Conservation (phyloP, 140 eudicot genomes). For the Ambrosia hybrid region DNA sequence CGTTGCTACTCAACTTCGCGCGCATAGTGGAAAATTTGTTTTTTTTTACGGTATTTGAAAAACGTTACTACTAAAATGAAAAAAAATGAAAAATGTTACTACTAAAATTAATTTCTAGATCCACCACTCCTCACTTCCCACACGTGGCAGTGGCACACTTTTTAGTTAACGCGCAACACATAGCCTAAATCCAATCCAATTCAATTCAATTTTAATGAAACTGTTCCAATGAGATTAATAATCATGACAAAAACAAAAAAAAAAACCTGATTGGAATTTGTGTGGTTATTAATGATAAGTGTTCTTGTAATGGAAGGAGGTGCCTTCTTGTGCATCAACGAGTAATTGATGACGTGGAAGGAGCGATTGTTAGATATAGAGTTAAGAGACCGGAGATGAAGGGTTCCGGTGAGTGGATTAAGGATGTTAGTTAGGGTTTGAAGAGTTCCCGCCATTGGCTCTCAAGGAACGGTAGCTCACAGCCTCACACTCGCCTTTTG, state of each 20-base stretch:
- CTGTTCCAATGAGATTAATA: background rate
- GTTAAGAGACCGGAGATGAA: slow-evolving; percentile 22
- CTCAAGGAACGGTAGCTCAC: slow-evolving; percentile 22
- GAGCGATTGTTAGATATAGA: slow-evolving; percentile 1
- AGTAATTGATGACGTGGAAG: slow-evolving; percentile 11
- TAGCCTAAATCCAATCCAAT: background rate
- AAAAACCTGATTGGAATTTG: slow-evolving; percentile 46
- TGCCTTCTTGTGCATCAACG: slow-evolving; percentile 34
- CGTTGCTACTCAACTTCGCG: no score
- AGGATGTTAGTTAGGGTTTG: slow-evolving; percentile 29
- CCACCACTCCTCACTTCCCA: no score
- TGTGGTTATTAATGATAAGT: slow-evolving; percentile 37
- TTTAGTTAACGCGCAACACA: no score
- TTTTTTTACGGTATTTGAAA: no score
- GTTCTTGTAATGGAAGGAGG: slow-evolving; percentile 28
- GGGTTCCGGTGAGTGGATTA: slow-evolving; percentile 39
- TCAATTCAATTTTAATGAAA: background rate
- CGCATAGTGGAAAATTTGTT: no score
- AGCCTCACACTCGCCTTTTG: slow-evolving; percentile 35
- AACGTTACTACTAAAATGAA: no score
- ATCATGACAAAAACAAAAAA: background rate
- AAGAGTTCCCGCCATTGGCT: slow-evolving; percentile 61
- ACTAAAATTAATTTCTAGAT: no score
- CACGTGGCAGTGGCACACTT: no score
- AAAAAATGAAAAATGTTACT: no score